Evolutionary conservation across 1,139 yeast species (phyloP).

Genomic region (Yamadazyma buinensis): DNA sequence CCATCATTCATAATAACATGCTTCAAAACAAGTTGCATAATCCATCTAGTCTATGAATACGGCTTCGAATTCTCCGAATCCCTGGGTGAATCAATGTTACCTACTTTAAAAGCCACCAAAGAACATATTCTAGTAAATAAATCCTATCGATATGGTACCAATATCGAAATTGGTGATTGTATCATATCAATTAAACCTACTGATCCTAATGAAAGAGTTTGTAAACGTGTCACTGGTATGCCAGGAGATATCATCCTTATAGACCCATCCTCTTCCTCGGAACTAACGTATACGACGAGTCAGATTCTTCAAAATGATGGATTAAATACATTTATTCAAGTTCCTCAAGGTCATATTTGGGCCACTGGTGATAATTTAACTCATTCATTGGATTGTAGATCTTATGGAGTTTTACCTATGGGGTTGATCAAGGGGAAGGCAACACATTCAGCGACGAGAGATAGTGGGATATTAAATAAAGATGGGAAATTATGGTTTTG

Average conservation of each 20-base stretch:
- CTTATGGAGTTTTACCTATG: constrained; percentile 85
- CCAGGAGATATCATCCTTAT: constrained; percentile 83
- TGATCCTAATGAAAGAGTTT: constrained; percentile 79
- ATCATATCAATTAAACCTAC: constrained; percentile 89
- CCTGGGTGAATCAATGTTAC: constrained; percentile 92
- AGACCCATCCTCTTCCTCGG: constrained; percentile 70
- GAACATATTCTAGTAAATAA: constrained; percentile 84
- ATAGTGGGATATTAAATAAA: constrained; percentile 26
- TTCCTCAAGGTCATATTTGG: constrained; percentile 95
- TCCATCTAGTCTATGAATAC: constrained; percentile 64
- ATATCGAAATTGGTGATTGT: constrained; percentile 75
- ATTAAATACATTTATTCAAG: constrained; percentile 56
- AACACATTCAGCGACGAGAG: constrained; percentile 57
- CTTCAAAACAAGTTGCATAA: constrained; percentile 36
- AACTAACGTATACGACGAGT: constrained; percentile 38
- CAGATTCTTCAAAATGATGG: constrained; percentile 37
- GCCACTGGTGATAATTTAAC: constrained; percentile 91
- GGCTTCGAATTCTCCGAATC: constrained; percentile 79
- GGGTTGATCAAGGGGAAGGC: constrained; percentile 86
- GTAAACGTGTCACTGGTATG: constrained; percentile 93
- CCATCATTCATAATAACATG: too few species aligned
- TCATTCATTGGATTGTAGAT: constrained; percentile 86
- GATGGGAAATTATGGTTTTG: constrained; percentile 37
- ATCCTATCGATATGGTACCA: constrained; percentile 52
- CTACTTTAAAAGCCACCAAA: constrained; percentile 69